Percentiles rank a stretch among this genome's conserved stretches.
These are phyloP conservation scores for Dalechampia spathulata DNA, from an alignment of 441 rosid species.

Conservation along the genomic window DNA sequence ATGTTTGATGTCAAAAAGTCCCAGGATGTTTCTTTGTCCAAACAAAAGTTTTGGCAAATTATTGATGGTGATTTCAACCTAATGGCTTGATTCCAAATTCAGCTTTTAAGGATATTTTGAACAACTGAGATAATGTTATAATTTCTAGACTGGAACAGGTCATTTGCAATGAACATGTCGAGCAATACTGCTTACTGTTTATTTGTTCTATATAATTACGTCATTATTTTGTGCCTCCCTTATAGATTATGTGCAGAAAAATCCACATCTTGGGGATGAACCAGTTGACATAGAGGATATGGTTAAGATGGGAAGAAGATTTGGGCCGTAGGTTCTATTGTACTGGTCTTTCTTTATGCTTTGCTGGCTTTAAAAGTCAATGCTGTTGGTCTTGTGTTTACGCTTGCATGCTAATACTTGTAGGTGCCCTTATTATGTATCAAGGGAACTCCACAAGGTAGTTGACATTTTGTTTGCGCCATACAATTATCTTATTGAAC, in stretches of 20 bases:
- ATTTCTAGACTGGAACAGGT: constrained; percentile 6
- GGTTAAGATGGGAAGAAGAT: constrained; percentile 66
- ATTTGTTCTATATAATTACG: background rate
- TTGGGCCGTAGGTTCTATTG: constrained; percentile 64
- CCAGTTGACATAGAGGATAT: constrained; percentile 97
- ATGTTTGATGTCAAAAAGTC: background rate
- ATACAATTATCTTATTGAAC: constrained; percentile 86
- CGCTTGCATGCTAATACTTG: constrained; percentile 23
- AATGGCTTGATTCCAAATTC: background rate
- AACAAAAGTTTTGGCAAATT: background rate
- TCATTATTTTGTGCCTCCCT: constrained; percentile 16
- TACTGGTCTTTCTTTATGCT: constrained; percentile 11
- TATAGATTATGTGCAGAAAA: constrained; percentile 63
- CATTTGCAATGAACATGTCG: background rate
- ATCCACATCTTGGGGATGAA: constrained; percentile 77
- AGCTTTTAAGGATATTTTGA: constrained; percentile 5
- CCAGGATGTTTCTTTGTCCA: background rate
- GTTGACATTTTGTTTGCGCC: constrained; percentile 90
- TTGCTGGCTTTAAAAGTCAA: constrained; percentile 5
- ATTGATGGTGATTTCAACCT: background rate
- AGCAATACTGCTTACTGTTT: background rate
- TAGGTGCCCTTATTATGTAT: constrained; percentile 85
- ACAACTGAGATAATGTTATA: background rate
- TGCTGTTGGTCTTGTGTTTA: constrained; percentile 14
- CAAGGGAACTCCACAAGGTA: constrained; percentile 82